Evolutionary conservation across 148 eudicot species (phyloP), one percentile per base, ranked within the genome.

Genomic region (Vaccinium corymbosum): DNA sequence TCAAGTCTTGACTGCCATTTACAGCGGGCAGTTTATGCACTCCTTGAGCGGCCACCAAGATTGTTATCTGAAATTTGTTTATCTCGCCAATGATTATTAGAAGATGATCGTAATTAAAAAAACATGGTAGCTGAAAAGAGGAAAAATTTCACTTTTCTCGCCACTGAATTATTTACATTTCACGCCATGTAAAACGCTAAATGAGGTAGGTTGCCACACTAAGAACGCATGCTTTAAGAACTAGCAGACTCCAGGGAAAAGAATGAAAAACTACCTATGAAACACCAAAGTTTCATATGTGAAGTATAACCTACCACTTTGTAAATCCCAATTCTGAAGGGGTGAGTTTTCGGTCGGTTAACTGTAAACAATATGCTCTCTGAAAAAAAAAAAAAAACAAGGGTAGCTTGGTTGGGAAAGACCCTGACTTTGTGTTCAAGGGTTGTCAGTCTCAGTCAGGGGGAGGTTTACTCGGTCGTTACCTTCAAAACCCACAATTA

Each of bases 11-110:
- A 81, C 98, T 94, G 66, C 89, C 86, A 38, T 90, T 92, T 72
- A 95, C 92, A 64, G 94, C 72, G 49, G 98, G 98, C 88, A 95
- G 70, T 83, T 95, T 95, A 84, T 89, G 87, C 38, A 87, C 92
- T 81, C 98, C 98, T 90, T 90, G 94, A 20, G 98, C 98, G 85
- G 98, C 98, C 89, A 94, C 98, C 92, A 95, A 87, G 83, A 95
- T 83, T 48, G 98, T 93, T 82, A 95, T 89, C 98, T 95, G 92
- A 80, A 87, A 84, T 70, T 71, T 17, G 25, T 70, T 20, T 80
- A 55, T 42, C 14, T 16, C 52, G 49, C 62, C 55, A 61, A 57
- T 6, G 7, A 27, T 5, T 12, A 29, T 68, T 68, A 68, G 73
- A 35, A 19, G 52, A 9, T n/a, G 79, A 79, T 50, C 64, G 6